Percentiles rank a stretch among this genome's conserved stretches.
phyloP scores from a whole-genome alignment of 495 filamentous ascomycete species.

The Poronia punctata region DNA sequence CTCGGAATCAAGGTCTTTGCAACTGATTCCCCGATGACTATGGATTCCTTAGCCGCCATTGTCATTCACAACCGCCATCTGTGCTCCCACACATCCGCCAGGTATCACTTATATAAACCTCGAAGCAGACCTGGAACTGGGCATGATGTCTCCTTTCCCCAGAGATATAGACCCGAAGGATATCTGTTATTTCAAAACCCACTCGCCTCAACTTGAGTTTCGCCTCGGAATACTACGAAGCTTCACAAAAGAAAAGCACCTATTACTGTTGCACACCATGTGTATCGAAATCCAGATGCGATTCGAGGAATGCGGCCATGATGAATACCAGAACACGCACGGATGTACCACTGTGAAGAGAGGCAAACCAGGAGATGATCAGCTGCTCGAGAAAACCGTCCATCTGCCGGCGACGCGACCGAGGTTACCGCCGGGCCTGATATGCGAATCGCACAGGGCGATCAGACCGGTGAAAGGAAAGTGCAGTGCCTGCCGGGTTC shows the following conservation, averaged over 20 bases:
- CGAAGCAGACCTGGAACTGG: too few relatives aligned
- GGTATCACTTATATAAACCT: too few relatives aligned
- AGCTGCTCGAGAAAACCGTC: conserved; percentile 9
- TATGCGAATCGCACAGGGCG: conserved; percentile 11
- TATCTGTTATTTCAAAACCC: not conserved
- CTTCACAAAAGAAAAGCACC: too few relatives aligned
- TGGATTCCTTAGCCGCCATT: too few relatives aligned
- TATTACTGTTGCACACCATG: conserved; percentile 16
- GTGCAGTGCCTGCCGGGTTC: conserved; percentile 11
- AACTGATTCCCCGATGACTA: too few relatives aligned
- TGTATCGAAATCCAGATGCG: conserved; percentile 17
- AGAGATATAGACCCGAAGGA: too few relatives aligned
- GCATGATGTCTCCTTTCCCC: too few relatives aligned
- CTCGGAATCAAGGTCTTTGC: too few relatives aligned
- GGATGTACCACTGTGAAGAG: conserved; percentile 8
- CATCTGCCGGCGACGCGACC: conserved; percentile 12
- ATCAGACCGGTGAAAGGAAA: conserved; percentile 9
- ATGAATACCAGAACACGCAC: conserved; percentile 21
- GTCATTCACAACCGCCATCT: too few relatives aligned
- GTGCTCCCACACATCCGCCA: too few relatives aligned
- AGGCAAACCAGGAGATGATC: conserved; percentile 5
- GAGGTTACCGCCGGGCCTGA: conserved; percentile 8
- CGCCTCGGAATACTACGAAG: not conserved
- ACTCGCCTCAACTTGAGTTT: conserved; percentile 1
- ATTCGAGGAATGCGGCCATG: conserved; percentile 17